These are phyloP conservation scores for Orobanche coerulescens DNA, from an alignment of 257 asterid species.

Conservation along the genomic window DNA sequence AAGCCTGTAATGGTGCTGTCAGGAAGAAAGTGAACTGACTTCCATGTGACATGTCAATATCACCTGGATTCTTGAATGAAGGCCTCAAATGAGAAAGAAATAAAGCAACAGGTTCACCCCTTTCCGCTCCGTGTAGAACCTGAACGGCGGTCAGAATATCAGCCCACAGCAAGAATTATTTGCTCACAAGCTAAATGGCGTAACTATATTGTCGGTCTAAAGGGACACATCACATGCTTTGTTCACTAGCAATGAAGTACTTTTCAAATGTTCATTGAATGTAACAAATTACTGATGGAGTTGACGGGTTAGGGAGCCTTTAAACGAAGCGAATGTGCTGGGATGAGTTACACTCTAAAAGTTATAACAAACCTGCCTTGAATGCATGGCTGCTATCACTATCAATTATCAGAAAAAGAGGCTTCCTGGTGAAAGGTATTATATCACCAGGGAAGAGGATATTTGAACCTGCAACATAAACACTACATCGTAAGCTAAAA, in stretches of 20 bases:
- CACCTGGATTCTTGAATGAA: slow-evolving; percentile 52
- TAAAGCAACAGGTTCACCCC: slow-evolving; percentile 77
- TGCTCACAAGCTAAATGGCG: background rate
- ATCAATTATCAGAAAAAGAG: slow-evolving; percentile 79
- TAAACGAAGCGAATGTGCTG: slow-evolving; percentile 16
- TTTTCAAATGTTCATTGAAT: background rate
- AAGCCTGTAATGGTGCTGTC: slow-evolving; percentile 84
- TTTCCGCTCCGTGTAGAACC: slow-evolving; percentile 89
- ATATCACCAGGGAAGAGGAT: slow-evolving; percentile 84
- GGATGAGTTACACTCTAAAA: slow-evolving; percentile 33
- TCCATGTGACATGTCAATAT: slow-evolving; percentile 47
- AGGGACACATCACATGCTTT: background rate
- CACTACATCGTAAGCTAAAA: slow-evolving; percentile 17
- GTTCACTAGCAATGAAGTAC: background rate
- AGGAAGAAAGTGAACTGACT: slow-evolving; percentile 93
- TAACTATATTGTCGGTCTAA: background rate
- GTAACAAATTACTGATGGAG: slow-evolving; percentile 10
- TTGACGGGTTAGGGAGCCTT: no score
- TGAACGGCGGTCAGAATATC: slow-evolving; percentile 32
- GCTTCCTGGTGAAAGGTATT: slow-evolving; percentile 90
- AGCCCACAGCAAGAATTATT: slow-evolving; percentile 19
- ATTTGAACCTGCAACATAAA: slow-evolving; percentile 59
- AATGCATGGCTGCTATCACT: slow-evolving; percentile 94
- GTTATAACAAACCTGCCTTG: slow-evolving; percentile 99
- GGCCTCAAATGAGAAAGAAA: slow-evolving; percentile 86